Evolutionary conservation across 1,139 yeast genomes (phyloP).

Genomic region (Yamadazyma atlantica): DNA sequence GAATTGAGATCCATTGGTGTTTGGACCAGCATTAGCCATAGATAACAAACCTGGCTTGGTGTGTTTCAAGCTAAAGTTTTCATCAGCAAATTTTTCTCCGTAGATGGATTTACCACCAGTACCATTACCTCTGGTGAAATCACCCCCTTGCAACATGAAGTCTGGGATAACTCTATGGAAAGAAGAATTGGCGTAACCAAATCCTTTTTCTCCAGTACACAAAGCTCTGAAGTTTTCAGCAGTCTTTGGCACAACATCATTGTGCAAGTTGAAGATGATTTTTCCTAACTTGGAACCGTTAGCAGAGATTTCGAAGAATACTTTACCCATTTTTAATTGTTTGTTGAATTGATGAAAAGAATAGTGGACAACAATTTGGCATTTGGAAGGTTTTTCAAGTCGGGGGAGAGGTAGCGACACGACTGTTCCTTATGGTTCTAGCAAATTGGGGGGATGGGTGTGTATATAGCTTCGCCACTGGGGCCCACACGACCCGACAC

Average conservation of each 20-base stretch:
- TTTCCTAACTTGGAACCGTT: slow-evolving; percentile 48
- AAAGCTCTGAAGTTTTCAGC: slow-evolving; percentile 98
- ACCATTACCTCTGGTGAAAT: slow-evolving; percentile 91
- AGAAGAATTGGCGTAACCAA: slow-evolving; percentile 84
- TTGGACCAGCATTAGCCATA: slow-evolving; percentile 99
- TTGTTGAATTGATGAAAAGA: neutral
- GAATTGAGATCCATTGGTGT: slow-evolving; percentile 99
- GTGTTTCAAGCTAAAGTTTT: slow-evolving; percentile 86
- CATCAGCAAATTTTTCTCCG: slow-evolving; percentile 94
- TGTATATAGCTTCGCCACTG: no score
- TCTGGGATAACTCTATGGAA: slow-evolving; percentile 99
- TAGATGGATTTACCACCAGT: slow-evolving; percentile 99
- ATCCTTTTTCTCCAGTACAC: slow-evolving; percentile 96
- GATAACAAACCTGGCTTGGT: slow-evolving; percentile 92
- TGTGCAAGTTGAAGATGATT: slow-evolving; percentile 63
- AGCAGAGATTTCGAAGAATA: slow-evolving; percentile 76
- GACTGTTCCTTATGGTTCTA: neutral
- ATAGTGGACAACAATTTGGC: neutral
- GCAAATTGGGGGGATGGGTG: neutral
- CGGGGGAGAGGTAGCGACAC: neutral
- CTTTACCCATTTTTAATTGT: slow-evolving; percentile 41
- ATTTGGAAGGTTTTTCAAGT: neutral
- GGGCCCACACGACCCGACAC: no score
- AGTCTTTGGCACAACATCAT: slow-evolving; percentile 96
- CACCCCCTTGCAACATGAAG: slow-evolving; percentile 99